Conservation (phyloP, 1,139 yeast genomes). For the Diutina rugosa region DNA sequence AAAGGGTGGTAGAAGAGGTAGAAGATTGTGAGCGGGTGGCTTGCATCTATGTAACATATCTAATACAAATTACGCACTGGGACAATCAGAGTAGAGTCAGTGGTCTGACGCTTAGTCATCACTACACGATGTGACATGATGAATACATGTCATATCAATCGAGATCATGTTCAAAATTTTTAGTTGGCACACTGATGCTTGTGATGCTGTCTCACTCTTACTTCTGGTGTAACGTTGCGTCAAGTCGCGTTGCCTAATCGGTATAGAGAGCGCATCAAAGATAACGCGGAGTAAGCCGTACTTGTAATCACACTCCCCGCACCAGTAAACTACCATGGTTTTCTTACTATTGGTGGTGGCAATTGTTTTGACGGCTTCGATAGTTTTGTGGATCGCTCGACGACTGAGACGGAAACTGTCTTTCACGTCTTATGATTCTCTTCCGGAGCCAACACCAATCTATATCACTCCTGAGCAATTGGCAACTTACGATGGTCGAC, state of each 20-base stretch:
- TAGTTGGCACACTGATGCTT: too few species aligned
- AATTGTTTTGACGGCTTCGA: not conserved
- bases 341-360: not conserved
- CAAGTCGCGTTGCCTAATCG: not conserved
- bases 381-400: not conserved
- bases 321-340: not conserved
- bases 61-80: not conserved
- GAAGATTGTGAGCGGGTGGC: constrained; percentile 59
- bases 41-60: constrained; percentile 1
- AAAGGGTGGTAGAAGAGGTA: constrained; percentile 99
- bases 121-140: too few species aligned
- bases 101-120: too few species aligned
- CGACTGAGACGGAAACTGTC: not conserved
- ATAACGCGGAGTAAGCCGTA: not conserved
- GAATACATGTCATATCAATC: too few species aligned
- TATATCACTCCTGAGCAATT: constrained; percentile 58
- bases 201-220: too few species aligned
- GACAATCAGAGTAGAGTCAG: not conserved
- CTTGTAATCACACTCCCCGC: not conserved
- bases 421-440: not conserved
- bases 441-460: constrained; percentile 45
- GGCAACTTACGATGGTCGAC: constrained; percentile 53
- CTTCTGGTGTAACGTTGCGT: not conserved
- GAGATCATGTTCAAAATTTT: too few species aligned
- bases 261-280: not conserved